These are phyloP conservation scores for Spergularia bocconei DNA, from an alignment of 148 eudicot genomes.

Conservation along the genomic window DNA sequence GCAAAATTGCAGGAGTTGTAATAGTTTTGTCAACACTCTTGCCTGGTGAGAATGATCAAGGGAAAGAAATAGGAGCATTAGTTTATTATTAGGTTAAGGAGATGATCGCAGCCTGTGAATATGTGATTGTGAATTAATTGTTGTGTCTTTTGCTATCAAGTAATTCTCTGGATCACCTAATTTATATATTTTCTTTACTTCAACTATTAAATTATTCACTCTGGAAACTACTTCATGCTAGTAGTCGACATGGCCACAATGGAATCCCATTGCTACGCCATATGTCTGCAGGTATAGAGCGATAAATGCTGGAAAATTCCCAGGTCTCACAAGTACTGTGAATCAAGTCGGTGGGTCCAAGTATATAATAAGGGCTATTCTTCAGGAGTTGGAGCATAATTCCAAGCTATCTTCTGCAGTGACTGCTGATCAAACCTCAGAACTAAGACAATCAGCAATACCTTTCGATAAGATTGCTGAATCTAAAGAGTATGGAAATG, in stretches of 20 bases:
- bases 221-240: not conserved
- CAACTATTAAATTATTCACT: not conserved
- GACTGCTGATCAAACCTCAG: not conserved
- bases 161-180: no score
- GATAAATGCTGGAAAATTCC: slow-evolving; percentile 37
- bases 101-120: not conserved
- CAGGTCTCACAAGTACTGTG: slow-evolving; percentile 10
- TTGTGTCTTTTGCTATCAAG: not conserved
- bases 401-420: slow-evolving; percentile 12
- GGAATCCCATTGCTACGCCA: not conserved
- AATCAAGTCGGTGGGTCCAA: slow-evolving; percentile 32
- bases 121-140: not conserved
- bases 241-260: not conserved
- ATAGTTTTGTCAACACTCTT: not conserved
- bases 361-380: slow-evolving; percentile 26
- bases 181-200: not conserved
- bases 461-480: not conserved
- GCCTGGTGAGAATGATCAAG: not conserved
- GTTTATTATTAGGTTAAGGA: not conserved
- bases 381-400: slow-evolving; percentile 35
- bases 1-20: not conserved
- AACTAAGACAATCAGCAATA: not conserved
- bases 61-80: not conserved
- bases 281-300: slow-evolving; percentile 33
- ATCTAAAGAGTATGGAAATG: not conserved